phyloP scores from a whole-genome alignment of 129 eudicot genomes.

The Flaveria sonorensis region DNA sequence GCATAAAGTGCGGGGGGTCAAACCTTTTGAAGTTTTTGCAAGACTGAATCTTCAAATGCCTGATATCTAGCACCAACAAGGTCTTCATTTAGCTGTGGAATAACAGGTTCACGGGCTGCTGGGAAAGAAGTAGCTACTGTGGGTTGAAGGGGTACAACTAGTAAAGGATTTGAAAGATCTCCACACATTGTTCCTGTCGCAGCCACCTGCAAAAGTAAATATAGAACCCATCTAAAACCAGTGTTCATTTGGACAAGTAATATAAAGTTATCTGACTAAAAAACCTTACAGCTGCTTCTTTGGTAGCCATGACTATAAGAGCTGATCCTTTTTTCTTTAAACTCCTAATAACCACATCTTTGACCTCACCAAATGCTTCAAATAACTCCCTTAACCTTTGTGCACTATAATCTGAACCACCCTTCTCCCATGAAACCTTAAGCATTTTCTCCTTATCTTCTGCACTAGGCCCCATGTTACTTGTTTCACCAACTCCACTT shows the following conservation, averaged over 20 bases:
- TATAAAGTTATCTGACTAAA: not conserved
- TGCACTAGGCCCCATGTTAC: constrained; percentile 33
- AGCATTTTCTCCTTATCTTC: constrained; percentile 61
- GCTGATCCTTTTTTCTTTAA: constrained; percentile 71
- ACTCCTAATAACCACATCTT: constrained; percentile 74
- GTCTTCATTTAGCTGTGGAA: constrained; percentile 39
- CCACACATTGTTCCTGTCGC: constrained; percentile 64
- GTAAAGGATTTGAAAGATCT: constrained; percentile 68
- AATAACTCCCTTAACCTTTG: constrained; percentile 55
- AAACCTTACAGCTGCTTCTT: constrained; percentile 68
- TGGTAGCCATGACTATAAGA: constrained; percentile 65
- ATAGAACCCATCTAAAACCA: not conserved
- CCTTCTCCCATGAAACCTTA: constrained; percentile 78
- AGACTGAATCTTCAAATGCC: constrained; percentile 64
- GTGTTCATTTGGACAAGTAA: not conserved
- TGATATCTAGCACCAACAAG: constrained; percentile 62
- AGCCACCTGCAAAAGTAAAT: constrained; percentile 48
- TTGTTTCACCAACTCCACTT: constrained; percentile 15
- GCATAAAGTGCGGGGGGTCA: constrained; percentile 7
- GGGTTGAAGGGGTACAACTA: constrained; percentile 66
- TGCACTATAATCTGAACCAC: constrained; percentile 62
- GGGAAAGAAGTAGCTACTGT: constrained; percentile 38
- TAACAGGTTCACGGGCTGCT: constrained; percentile 41
- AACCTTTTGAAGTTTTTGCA: constrained; percentile 71
- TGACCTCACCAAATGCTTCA: constrained; percentile 63